Evolutionary conservation across 352 stramenopile species (phyloP), one percentile per base, ranked within the genome.

Genomic region (Saprolegnia diclina): DNA sequence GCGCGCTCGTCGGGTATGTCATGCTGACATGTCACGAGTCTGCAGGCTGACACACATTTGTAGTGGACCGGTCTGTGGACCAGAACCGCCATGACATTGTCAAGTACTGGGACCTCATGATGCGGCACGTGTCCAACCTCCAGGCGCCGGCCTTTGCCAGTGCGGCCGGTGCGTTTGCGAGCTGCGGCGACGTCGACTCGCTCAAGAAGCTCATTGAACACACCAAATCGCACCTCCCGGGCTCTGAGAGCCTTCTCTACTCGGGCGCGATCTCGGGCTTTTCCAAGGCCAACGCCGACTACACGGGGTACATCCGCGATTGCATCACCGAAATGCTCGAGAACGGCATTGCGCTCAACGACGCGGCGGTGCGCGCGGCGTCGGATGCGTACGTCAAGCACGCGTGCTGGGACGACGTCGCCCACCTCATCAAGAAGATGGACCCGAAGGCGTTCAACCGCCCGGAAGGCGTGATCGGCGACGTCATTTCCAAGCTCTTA

Each of bases 221-320:
- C 55, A 81, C 81, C 3, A 76, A 82, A 19, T 59, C 72, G 56
- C 69, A 76, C 42, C 46, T 68, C 22, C 46, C 74, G 26, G 3
- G 69, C 74, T 67, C 10, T 48, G 74, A 88, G 50, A 67, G 78
- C 48, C 67, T 94, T 42, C 73, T 94, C 18, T 91, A 85, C 56
- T 90, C 89, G 64, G 86, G 86, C 52, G 79, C 90, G 32, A 90
- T 94, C 61, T 91, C 81, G 21, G 86, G 86, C 22, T 87, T 94
- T 48, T 80, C 76, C 50, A 94, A 94, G 68, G 81, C 86, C 6
- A 77, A 80, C 45, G 77, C 75, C 42, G 84, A 94, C 69, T 81
- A 90, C 68, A 89, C 84, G 14, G 59, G 69, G 7, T 81, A 88
- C 32, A 89, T 94, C 63, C 69, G 77, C 40, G 67, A 72, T 56